A percentile compares a stretch with the other conserved stretches of the same genome.
These are phyloP conservation scores for Termitomyces sp. DNA, from an alignment of 768 basidiomycete genomes.

Conservation along the genomic window DNA sequence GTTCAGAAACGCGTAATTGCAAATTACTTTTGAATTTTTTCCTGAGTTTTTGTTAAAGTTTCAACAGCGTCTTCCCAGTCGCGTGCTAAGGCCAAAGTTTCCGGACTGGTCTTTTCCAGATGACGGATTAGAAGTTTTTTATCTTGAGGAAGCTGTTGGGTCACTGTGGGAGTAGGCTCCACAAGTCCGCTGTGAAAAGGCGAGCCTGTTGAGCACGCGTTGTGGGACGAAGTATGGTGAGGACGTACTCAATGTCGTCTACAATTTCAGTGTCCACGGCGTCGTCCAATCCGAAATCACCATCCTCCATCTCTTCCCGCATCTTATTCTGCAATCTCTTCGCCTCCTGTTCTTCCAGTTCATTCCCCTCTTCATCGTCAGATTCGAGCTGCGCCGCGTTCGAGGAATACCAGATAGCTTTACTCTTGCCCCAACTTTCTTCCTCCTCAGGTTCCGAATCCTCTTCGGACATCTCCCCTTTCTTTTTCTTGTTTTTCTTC, in stretches of 20 bases:
- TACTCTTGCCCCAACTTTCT: constrained; percentile 81
- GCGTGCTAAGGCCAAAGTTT: constrained; percentile 73
- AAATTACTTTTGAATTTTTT: constrained; percentile 53
- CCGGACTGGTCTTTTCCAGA: constrained; percentile 73
- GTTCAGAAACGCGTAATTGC: background rate
- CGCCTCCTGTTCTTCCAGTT: constrained; percentile 87
- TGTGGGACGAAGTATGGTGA: background rate
- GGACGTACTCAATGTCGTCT: constrained; percentile 31
- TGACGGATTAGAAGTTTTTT: constrained; percentile 58
- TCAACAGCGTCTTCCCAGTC: constrained; percentile 77
- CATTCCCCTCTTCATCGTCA: constrained; percentile 86
- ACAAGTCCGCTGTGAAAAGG: constrained; percentile 28
- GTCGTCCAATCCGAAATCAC: constrained; percentile 83
- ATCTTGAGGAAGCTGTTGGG: constrained; percentile 46
- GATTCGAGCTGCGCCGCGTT: constrained; percentile 79
- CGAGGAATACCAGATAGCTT: constrained; percentile 82
- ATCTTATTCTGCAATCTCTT: constrained; percentile 73
- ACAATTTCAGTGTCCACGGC: constrained; percentile 34
- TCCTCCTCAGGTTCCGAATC: constrained; percentile 40
- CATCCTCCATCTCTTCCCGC: constrained; percentile 66
- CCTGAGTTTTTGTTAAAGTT: constrained; percentile 47
- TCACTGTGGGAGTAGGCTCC: constrained; percentile 32
- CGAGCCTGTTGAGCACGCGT: background rate
- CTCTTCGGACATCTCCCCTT: constrained; percentile 22
- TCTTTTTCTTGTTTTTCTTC: constrained; percentile 17